Evolutionary conservation across 805 yeast genomes (phyloP).

Genomic region (Lachancea nothofagi): DNA sequence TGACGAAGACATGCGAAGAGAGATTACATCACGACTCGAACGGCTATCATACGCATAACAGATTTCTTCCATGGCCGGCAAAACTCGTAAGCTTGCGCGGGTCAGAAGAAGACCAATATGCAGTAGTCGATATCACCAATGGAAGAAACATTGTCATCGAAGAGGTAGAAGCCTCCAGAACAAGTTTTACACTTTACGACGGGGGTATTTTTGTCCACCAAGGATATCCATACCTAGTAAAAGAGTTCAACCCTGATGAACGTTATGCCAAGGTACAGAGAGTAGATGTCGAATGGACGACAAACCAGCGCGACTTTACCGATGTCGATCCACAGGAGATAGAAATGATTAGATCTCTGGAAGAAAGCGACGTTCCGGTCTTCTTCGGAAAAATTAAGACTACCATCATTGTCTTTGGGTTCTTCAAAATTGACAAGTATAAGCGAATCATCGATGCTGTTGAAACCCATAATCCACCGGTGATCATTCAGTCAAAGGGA

Average conservation of each 20-base stretch:
- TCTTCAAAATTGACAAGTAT: conserved; percentile 73
- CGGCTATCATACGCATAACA: conserved; percentile 51
- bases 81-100: conserved; percentile 73
- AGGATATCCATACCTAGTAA: conserved; percentile 82
- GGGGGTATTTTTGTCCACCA: conserved; percentile 95
- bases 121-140: conserved; percentile 85
- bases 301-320: conserved; percentile 85
- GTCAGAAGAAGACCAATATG: conserved; percentile 72
- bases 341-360: conserved; percentile 54
- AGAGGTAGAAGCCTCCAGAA: conserved; percentile 81
- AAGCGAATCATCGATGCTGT: conserved; percentile 86
- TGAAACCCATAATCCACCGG: conserved; percentile 87
- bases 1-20: conserved; percentile 35
- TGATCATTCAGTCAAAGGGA: conserved; percentile 63
- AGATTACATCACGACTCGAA: conserved; percentile 38
- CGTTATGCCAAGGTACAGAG: conserved; percentile 78
- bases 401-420: conserved; percentile 83
- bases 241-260: conserved; percentile 76
- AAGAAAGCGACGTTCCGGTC: conserved; percentile 49
- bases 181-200: conserved; percentile 81
- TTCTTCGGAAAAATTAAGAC: conserved; percentile 71
- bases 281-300: conserved; percentile 91
- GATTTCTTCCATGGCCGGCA: conserved; percentile 78
- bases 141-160: conserved; percentile 75
- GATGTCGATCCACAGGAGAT: conserved; percentile 84